A percentile compares a stretch with the other conserved stretches of the same genome.
Conservation (phyloP, 345 rosid genomes). For the Erysimum cheiranthoides region DNA sequence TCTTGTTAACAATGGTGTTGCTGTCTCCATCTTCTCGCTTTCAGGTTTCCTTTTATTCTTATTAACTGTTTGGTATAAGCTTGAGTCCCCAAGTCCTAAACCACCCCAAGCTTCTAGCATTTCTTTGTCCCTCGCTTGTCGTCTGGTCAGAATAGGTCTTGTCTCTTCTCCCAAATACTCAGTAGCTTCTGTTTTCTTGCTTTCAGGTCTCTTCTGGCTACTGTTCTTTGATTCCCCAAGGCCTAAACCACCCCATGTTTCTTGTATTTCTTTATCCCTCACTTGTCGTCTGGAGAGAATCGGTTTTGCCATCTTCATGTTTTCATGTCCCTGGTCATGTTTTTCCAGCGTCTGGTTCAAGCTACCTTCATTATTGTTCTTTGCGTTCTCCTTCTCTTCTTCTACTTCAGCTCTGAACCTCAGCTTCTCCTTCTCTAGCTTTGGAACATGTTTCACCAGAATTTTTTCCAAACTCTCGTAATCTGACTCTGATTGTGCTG, state of each 20-base stretch:
- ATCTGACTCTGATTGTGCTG: constrained; percentile 40
- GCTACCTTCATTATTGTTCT: constrained; percentile 44
- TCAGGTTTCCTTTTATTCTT: constrained; percentile 57
- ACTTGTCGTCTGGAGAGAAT: constrained; percentile 50
- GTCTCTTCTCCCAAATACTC: constrained; percentile 43
- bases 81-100: constrained; percentile 74
- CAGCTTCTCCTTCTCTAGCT: constrained; percentile 73
- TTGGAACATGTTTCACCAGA: constrained; percentile 78
- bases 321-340: constrained; percentile 56
- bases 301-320: constrained; percentile 52
- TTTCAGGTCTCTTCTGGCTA: constrained; percentile 68
- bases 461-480: constrained; percentile 78
- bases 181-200: constrained; percentile 54
- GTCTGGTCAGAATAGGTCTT: constrained; percentile 50
- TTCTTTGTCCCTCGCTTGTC: constrained; percentile 77
- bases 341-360: constrained; percentile 6
- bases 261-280: constrained; percentile 78
- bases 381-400: constrained; percentile 42
- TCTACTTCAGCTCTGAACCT: constrained; percentile 47
- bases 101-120: constrained; percentile 93
- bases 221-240: constrained; percentile 63
- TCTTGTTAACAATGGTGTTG: constrained; percentile 35
- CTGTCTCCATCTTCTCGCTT: constrained; percentile 56
- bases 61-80: constrained; percentile 17
- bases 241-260: constrained; percentile 88